These are phyloP conservation scores for Vachellia collinsii DNA, from an alignment of 306 rosid species.

Conservation along the genomic window DNA sequence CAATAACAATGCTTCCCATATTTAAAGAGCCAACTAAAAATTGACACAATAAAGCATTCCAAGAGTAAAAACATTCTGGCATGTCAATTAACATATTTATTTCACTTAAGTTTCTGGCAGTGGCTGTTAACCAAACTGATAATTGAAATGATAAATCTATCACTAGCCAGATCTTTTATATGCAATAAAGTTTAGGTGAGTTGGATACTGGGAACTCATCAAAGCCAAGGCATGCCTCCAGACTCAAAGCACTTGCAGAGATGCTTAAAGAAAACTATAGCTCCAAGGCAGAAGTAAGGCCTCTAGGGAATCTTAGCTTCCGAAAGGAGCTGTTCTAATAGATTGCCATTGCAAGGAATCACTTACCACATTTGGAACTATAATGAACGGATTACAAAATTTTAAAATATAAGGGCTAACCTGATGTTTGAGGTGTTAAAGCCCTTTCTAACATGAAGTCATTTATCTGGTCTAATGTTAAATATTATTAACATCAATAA, in stretches of 20 bases:
- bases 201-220: too few relatives aligned
- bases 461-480: neutral
- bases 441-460: neutral
- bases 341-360: neutral
- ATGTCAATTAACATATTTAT: too few relatives aligned
- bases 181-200: too few relatives aligned
- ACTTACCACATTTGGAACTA: neutral
- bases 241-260: too few relatives aligned
- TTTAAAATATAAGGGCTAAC: neutral
- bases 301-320: neutral
- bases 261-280: neutral
- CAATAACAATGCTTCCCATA: neutral
- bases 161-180: neutral
- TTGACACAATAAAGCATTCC: neutral
- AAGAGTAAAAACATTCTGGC: too few relatives aligned
- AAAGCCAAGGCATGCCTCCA: too few relatives aligned
- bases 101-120: neutral
- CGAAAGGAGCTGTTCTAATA: neutral
- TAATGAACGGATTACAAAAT: neutral
- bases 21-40: conserved; percentile 13
- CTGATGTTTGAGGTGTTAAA: neutral
- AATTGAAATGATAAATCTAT: neutral
- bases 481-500: neutral
- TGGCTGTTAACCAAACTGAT: neutral
- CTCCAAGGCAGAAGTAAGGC: neutral